phyloP scores from a whole-genome alignment of 2,329 filamentous ascomycete genomes.

The Aspergillus spinulosporus region DNA sequence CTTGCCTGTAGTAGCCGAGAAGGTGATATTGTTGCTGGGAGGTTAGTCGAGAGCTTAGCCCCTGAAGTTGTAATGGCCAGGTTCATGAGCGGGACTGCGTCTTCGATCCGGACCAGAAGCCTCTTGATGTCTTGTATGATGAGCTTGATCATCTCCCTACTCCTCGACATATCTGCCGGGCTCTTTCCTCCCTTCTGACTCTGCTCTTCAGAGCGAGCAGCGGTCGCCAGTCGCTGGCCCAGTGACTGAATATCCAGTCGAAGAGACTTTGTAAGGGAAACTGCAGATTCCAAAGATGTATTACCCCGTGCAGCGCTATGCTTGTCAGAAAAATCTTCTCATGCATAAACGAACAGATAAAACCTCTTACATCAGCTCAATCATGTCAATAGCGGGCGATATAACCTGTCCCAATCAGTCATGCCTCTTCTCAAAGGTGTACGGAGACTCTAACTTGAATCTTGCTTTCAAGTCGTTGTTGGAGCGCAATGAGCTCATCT shows the following conservation, averaged over 20 bases:
- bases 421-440: too few relatives aligned
- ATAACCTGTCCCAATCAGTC: slow-evolving; percentile 63
- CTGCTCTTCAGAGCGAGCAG: slow-evolving; percentile 61
- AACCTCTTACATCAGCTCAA: slow-evolving; percentile 73
- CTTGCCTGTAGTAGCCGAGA: slow-evolving; percentile 90
- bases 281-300: slow-evolving; percentile 78
- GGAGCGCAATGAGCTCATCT: slow-evolving; percentile 70
- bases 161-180: slow-evolving; percentile 53
- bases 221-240: slow-evolving; percentile 70
- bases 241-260: slow-evolving; percentile 80
- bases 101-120: slow-evolving; percentile 77
- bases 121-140: slow-evolving; percentile 75
- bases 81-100: slow-evolving; percentile 87
- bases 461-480: slow-evolving; percentile 76
- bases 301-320: slow-evolving; percentile 69
- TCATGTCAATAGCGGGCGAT: slow-evolving; percentile 86
- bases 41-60: slow-evolving; percentile 75
- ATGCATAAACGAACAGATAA: not conserved
- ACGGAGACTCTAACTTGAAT: slow-evolving; percentile 49
- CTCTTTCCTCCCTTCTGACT: slow-evolving; percentile 35
- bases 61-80: slow-evolving; percentile 93
- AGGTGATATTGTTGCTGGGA: slow-evolving; percentile 82
- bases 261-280: slow-evolving; percentile 77
- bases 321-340: not conserved
- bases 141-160: slow-evolving; percentile 63